Base-by-base conservation (phyloP, 139 green algal genomes). In the Eudorina sp. region DNA sequence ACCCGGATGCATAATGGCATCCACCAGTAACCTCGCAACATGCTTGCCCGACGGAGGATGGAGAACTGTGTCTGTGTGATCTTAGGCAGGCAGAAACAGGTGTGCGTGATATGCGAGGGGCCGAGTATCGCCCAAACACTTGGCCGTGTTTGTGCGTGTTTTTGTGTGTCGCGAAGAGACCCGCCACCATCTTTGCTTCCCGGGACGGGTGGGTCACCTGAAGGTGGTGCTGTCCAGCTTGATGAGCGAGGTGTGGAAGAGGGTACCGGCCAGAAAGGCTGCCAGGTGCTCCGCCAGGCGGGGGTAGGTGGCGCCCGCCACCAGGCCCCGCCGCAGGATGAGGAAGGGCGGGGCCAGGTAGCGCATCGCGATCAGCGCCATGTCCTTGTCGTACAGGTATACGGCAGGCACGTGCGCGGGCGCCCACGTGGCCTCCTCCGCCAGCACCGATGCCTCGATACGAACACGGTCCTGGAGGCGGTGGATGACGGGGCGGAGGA, bases 241-340 rank as follows among this genome's bases (percentile, higher is more conserved):
- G 14, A 99, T 86, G 21, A 96, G 89, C n/a, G 93, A 97, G 46
- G 97, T 98, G 88, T 92, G 64, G 91, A 99, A 99, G 16, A 99
- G 92, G 4, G 96, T 98, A 51, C 53, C 34, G 2, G 97, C 96
- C 73, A 98, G 82, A 91, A 97, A 99, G 36, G 82, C 46, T 5
- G 94, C 91, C 41, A 98, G 75, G 79, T 99, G 96, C 2, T 91
- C 76, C 0, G 95, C 93, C 62, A 99, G 85, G 1, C 78, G 73
- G 3, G 96, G 95, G 84, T 97, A 99, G 29, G 94, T 94, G 13
- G 84, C 36, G 0, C 96, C 96, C 3, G 81, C 81, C 18, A 96
- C 90, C 16, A 99, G 81, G 25, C 92, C 95, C 40, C 93, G 84
- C 27, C 98, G 92, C 76, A 99, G 92, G 81, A 99, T 97, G 72